phyloP scores from a whole-genome alignment of 257 asterid genomes.

The Penstemon newberryi region DNA sequence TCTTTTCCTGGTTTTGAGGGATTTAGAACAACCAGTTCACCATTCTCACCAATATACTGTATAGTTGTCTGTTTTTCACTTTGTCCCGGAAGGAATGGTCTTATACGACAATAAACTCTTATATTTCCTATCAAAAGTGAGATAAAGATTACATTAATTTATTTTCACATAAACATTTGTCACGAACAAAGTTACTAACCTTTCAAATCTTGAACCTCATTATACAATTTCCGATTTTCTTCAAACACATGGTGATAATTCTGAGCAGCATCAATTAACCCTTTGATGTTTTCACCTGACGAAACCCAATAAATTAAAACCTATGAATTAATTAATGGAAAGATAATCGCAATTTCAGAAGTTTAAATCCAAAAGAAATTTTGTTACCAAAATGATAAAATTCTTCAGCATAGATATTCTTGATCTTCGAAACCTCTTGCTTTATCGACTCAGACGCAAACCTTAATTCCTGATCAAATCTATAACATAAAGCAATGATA shows the following conservation, averaged over 20 bases:
- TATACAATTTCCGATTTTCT: constrained; percentile 86
- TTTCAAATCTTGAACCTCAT: constrained; percentile 97
- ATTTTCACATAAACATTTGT: constrained; percentile 24
- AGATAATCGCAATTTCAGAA: constrained; percentile 16
- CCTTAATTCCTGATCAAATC: constrained; percentile 63
- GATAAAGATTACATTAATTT: constrained; percentile 25
- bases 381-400: constrained; percentile 67
- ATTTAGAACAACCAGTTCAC: constrained; percentile 79
- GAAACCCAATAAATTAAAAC: constrained; percentile 19
- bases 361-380: constrained; percentile 18
- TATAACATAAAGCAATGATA: constrained; percentile 25
- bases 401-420: constrained; percentile 57
- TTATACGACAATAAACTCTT: constrained; percentile 86
- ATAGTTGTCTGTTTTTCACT: constrained; percentile 68
- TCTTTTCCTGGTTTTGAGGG: constrained; percentile 91
- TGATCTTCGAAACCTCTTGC: constrained; percentile 69
- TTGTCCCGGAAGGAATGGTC: constrained; percentile 85
- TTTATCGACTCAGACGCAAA: constrained; percentile 65
- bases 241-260: constrained; percentile 76
- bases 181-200: constrained; percentile 44
- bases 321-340: constrained; percentile 14
- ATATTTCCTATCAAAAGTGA: constrained; percentile 65
- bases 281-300: constrained; percentile 71
- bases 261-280: constrained; percentile 82
- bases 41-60: constrained; percentile 86